phyloP scores from a whole-genome alignment of 116 monocot genomes.

The Dioscorea cayenensis region DNA sequence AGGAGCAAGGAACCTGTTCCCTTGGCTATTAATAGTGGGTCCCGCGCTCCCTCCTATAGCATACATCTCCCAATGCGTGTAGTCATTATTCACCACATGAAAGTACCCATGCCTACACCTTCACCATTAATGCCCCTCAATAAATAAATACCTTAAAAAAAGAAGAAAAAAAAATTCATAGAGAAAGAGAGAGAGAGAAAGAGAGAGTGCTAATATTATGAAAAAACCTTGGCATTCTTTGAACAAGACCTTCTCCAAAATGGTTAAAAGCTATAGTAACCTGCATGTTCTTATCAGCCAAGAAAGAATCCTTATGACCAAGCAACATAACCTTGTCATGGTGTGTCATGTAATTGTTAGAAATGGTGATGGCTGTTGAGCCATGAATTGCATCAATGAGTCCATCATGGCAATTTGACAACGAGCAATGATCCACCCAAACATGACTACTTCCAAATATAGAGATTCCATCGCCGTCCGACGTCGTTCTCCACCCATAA shows the following conservation, averaged over 20 bases:
- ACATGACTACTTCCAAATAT: constrained; percentile 28
- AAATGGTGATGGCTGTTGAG: constrained; percentile 36
- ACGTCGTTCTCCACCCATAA: constrained; percentile 31
- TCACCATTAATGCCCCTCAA: background rate
- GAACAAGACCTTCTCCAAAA: constrained; percentile 22
- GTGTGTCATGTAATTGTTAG: constrained; percentile 32
- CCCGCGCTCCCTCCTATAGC: constrained; percentile 34
- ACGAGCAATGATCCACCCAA: constrained; percentile 38
- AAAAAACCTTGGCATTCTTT: constrained; percentile 30
- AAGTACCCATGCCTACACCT: constrained; percentile 42
- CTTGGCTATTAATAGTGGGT: constrained; percentile 39
- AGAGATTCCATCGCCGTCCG: constrained; percentile 38
- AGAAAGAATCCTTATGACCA: constrained; percentile 25
- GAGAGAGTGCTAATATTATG: too few relatives aligned
- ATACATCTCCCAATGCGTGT: constrained; percentile 39
- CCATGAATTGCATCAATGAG: constrained; percentile 27
- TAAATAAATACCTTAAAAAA: background rate
- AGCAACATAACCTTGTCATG: constrained; percentile 45
- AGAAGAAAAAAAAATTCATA: too few relatives aligned
- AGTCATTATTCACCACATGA: constrained; percentile 43
- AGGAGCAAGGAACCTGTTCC: constrained; percentile 31
- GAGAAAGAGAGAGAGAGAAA: too few relatives aligned
- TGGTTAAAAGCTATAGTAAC: constrained; percentile 37
- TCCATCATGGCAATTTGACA: constrained; percentile 35
- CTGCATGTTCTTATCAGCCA: constrained; percentile 29